Percentiles rank a stretch among this genome's conserved stretches.
Evolutionary conservation across 306 rosid genomes (phyloP).

Genomic region (cucumber (Cucumis sativus)): Cucumber_9930_V3 NC_026657.2:4133001-4133500

Average conservation of each 20-base stretch:
- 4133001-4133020: background rate
- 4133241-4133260: constrained; percentile 10
- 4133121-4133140: constrained; percentile 10
- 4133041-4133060: constrained; percentile 25
- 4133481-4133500: constrained; percentile 11
- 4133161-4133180: constrained; percentile 19
- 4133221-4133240: constrained; percentile 28
- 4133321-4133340: constrained; percentile 13
- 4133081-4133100: constrained; percentile 11
- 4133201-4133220: constrained; percentile 23
- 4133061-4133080: constrained; percentile 5
- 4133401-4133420: constrained; percentile 17
- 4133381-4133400: constrained; percentile 20
- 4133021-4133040: background rate
- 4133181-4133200: constrained; percentile 22
- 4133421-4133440: constrained; percentile 17
- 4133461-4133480: constrained; percentile 19
- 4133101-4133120: background rate
- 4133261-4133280: constrained; percentile 13
- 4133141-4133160: constrained; percentile 14
- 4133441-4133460: constrained; percentile 21
- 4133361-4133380: constrained; percentile 18
- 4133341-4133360: constrained; percentile 9
- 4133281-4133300: constrained; percentile 20
- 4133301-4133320: constrained; percentile 10